These are phyloP conservation scores for Botrytis hyacinthi DNA, from an alignment of 2,329 filamentous ascomycete species.

Conservation along the genomic window DNA sequence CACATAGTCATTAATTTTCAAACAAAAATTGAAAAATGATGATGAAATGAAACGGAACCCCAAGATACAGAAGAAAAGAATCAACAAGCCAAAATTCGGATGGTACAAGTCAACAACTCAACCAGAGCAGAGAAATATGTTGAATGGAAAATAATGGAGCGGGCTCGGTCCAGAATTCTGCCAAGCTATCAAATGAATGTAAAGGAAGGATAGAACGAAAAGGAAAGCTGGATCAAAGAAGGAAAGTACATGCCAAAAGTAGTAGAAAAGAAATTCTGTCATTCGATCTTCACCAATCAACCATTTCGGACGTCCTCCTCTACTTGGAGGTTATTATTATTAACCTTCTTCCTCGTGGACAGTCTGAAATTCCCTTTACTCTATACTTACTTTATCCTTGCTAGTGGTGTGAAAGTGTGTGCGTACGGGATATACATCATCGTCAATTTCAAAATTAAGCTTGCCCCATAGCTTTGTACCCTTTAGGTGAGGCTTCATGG, in stretches of 20 bases:
- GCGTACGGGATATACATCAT: constrained; percentile 14
- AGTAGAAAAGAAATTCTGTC: background rate
- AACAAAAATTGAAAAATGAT: background rate
- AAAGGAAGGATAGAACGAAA: background rate
- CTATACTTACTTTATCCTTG: background rate
- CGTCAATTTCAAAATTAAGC: background rate
- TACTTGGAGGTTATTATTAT: background rate
- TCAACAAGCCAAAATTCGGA: background rate
- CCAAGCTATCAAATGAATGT: background rate
- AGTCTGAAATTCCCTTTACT: background rate
- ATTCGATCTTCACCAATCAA: background rate
- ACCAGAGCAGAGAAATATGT: background rate
- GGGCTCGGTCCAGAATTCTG: background rate
- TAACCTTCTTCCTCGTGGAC: background rate
- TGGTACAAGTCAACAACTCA: background rate
- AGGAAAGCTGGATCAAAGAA: background rate
- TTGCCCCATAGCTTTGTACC: background rate
- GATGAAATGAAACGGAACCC: background rate
- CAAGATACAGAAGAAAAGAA: background rate
- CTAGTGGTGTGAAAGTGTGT: background rate
- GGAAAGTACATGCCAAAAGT: background rate
- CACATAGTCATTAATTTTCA: background rate
- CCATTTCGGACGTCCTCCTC: background rate
- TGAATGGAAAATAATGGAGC: background rate
- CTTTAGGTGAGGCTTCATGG: background rate